Base-by-base conservation (phyloP, 2,329 filamentous ascomycete species). In the Calonectria montana region DNA sequence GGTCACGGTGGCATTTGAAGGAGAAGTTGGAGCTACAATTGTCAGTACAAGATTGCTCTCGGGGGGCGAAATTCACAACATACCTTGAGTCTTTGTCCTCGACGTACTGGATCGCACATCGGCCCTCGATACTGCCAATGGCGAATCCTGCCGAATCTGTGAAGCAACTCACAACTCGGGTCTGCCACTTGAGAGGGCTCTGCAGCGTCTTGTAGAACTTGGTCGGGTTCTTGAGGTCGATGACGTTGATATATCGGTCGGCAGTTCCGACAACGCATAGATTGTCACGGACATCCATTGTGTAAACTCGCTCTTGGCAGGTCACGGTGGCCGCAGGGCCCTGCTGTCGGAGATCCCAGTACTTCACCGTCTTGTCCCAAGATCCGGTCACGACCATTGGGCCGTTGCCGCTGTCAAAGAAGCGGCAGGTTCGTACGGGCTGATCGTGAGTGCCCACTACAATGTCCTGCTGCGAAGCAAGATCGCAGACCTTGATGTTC, bases 121-220 rank as follows among this genome's bases (percentile, higher is more conserved):
- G 93, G 35, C 97, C 97, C 83, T 99, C 97, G 79, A 99, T 98
- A 81, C 94, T 97, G 67, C 97, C 97, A 63, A 99, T 94, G 1
- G 97, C 97, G 81, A 97, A 99, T 7, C 97, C 97, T 0, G 92
- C 92, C 8, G 95, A 94, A 82, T 99, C 96, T 16, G 93, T 92
- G 83, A 99, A 99, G 87, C 96, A 98, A 86, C 94, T 97, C 64
- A 98, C 94, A 15, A 97, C 95, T 70, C 96, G 89, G 2, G 97
- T 99, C 88, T 99, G 97, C 95, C 96, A 99, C 86, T 99, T 99
- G 53, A 99, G 89, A 3, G 97, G 97, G 81, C 95, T 98, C 85
- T 98, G 95, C 63, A 98, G 90, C 12, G 94, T 96, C 89, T 99
- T 99, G 90, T 97, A 98, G 84, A 98, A 95, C 79, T 94, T 95